phyloP scores from a whole-genome alignment of 148 eudicot genomes.

The Persicaria maculosa region DNA sequence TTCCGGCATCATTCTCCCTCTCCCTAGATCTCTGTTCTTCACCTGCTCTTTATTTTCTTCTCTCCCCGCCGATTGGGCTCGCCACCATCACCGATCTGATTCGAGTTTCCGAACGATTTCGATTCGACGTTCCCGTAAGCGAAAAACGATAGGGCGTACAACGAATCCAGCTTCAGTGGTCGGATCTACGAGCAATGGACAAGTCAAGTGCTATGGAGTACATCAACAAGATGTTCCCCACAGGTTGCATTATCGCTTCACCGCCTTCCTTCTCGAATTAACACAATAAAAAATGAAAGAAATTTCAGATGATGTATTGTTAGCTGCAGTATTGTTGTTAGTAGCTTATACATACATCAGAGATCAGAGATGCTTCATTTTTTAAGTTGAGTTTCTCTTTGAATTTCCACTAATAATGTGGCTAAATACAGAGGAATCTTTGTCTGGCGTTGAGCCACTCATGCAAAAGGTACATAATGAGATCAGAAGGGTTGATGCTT shows the following conservation, averaged over 20 bases:
- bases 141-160: too few relatives aligned
- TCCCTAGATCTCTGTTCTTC: too few relatives aligned
- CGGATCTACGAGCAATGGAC: conserved; percentile 42
- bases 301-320: background rate
- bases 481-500: conserved; percentile 87
- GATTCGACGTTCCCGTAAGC: too few relatives aligned
- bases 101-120: too few relatives aligned
- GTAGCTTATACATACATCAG: background rate
- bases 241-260: conserved; percentile 39
- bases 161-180: conserved; percentile 18
- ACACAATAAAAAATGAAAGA: background rate
- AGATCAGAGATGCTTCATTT: conserved; percentile 5
- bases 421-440: conserved; percentile 70
- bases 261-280: background rate
- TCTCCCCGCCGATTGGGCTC: too few relatives aligned
- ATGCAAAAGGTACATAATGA: conserved; percentile 94
- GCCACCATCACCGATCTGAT: too few relatives aligned
- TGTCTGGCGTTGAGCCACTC: conserved; percentile 95
- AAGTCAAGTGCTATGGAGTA: conserved; percentile 86
- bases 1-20: too few relatives aligned
- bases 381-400: background rate
- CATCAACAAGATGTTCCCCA: conserved; percentile 95
- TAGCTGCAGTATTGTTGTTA: background rate
- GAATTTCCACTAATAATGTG: conserved; percentile 11
- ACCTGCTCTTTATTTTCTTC: too few relatives aligned